A percentile compares a stretch with the other conserved stretches of the same genome.
Evolutionary conservation across 768 basidiomycete species (phyloP).

Genomic region (Tulasnella sp.): DNA sequence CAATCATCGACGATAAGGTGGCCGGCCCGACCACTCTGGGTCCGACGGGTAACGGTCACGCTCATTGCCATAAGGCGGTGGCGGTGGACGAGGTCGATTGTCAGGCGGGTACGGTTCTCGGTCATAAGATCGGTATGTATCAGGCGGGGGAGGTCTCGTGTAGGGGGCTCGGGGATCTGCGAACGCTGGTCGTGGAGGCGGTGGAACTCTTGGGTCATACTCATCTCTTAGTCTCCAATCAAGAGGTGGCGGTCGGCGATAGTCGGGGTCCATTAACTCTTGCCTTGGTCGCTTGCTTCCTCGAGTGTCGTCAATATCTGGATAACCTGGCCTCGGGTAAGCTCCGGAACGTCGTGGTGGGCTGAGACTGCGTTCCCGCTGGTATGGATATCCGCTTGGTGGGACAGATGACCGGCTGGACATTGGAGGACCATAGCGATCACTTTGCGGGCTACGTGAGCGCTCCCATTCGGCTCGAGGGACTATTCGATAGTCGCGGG

Average conservation of each 20-base stretch:
- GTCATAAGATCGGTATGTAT: background rate
- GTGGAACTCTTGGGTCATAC: background rate
- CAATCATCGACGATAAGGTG: background rate
- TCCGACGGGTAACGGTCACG: background rate
- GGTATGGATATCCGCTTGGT: background rate
- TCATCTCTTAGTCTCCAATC: slow-evolving; percentile 17
- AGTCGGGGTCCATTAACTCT: background rate
- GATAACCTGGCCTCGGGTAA: background rate
- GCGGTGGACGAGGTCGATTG: slow-evolving; percentile 6
- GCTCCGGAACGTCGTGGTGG: background rate
- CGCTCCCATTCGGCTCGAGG: slow-evolving; percentile 19
- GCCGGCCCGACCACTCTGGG: background rate
- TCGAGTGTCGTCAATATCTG: background rate
- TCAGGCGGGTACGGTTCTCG: slow-evolving; percentile 6
- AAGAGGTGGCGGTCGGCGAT: background rate
- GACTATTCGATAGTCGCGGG: background rate
- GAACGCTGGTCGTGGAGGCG: background rate
- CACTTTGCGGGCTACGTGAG: background rate
- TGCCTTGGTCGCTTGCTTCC: slow-evolving; percentile 10
- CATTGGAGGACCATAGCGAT: background rate
- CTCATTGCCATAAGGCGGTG: background rate
- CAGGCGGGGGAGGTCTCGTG: background rate
- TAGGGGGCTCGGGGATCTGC: background rate
- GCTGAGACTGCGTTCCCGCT: background rate
- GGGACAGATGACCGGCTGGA: background rate